Evolutionary conservation across 2,329 filamentous ascomycete genomes (phyloP), one percentile per base, ranked within the genome.

Genomic region (Cytospora schulzeri): DNA sequence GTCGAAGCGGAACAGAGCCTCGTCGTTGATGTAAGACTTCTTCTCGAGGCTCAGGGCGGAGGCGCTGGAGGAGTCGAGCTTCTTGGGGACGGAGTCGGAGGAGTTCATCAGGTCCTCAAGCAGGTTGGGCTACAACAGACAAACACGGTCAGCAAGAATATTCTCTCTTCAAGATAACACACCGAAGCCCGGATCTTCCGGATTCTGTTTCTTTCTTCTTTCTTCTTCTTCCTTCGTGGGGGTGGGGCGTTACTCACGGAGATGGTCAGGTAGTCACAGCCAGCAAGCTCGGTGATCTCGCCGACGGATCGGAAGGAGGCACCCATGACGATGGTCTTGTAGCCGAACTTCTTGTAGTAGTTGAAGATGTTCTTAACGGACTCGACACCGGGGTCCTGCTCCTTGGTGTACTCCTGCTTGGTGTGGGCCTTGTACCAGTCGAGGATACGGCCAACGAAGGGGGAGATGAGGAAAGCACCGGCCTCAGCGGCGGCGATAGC

Each of bases 341-440:
- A 97, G 79, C 91, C 92, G 80, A 84, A 92, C 87, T 98, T 98
- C 92, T 99, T 99, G 91, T 99, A 99, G 91, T 99, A 99, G 88
- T 99, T 95, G 89, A 90, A 99, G 84, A 99, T 99, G 80, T 75
- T 77, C 86, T 94, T 86, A 76, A 99, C 95, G 71, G 91, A 94
- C 83, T 92, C 87, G 80, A 99, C 95, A 85, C 95, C 95, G 64
- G 95, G 95, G 85, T 99, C 95, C 79, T 96, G 91, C 80, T 91
- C 83, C 79, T 92, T 87, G 77, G 84, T 75, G 88, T 93, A 99
- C 71, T 95, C 91, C 87, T 96, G 93, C 89, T 96, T 96, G 79
- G 88, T 91, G 73, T 88, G 83, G 66, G 92, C 92, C 92, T 99
- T 99, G 91, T 90, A 97, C 94, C 94, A 99, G 84, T 99, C 95